Evolutionary conservation across 345 rosid species (phyloP).

Genomic region (Isatis tinctoria): DNA sequence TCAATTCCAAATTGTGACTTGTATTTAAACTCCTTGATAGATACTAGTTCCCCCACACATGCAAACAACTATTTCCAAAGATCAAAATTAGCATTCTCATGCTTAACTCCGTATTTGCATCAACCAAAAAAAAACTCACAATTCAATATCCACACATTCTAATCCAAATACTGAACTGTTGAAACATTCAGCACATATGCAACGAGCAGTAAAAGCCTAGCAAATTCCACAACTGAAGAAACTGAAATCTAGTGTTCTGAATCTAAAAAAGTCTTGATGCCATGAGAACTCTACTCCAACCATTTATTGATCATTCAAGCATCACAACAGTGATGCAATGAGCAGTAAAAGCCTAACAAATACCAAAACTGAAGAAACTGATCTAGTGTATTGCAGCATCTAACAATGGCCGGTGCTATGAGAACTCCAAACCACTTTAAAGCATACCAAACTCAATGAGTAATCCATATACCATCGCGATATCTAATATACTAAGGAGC

Average conservation of each 20-base stretch:
- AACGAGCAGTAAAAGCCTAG: neutral
- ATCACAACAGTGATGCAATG: neutral
- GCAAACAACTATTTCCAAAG: neutral
- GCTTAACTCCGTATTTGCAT: neutral
- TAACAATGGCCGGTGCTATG: neutral
- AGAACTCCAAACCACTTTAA: neutral
- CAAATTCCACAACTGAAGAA: neutral
- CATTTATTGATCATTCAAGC: neutral
- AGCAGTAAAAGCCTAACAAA: neutral
- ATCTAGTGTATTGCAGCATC: neutral
- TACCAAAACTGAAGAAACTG: neutral
- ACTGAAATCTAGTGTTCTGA: neutral
- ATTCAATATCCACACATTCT: conserved; percentile 1
- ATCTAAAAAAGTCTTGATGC: neutral
- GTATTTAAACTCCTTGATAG: neutral
- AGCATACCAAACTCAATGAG: neutral
- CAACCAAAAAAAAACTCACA: neutral
- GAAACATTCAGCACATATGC: neutral
- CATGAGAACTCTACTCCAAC: neutral
- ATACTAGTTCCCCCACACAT: neutral
- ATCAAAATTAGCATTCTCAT: neutral
- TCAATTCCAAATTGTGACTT: neutral
- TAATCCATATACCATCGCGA: neutral
- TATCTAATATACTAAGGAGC: neutral
- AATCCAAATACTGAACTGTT: neutral